phyloP scores from a whole-genome alignment of 352 stramenopile genomes.

The Globisporangium barbulae region DNA sequence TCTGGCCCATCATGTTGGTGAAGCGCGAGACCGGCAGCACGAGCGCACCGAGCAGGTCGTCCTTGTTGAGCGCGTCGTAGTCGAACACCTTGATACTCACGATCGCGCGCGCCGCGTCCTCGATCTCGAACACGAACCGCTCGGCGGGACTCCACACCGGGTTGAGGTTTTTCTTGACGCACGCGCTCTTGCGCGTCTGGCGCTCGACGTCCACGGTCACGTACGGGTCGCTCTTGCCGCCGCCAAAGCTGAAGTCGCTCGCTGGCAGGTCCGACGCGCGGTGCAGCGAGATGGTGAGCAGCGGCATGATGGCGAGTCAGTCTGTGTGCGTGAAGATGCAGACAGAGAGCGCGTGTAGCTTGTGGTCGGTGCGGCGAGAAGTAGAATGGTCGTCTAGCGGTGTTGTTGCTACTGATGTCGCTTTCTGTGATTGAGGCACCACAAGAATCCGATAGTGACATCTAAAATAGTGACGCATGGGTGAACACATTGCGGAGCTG shows the following conservation, averaged over 20 bases:
- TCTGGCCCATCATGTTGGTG: constrained; percentile 32
- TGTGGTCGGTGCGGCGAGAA: constrained; percentile 1
- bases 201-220: constrained; percentile 54
- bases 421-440: not conserved
- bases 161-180: constrained; percentile 63
- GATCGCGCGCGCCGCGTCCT: constrained; percentile 37
- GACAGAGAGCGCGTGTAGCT: not conserved
- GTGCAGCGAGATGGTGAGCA: constrained; percentile 48
- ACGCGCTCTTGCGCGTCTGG: constrained; percentile 51
- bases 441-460: not conserved
- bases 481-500: not conserved
- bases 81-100: constrained; percentile 61
- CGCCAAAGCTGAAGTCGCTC: constrained; percentile 53
- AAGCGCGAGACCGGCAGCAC: constrained; percentile 53
- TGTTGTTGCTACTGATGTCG: not conserved
- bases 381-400: not conserved
- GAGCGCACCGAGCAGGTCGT: constrained; percentile 61
- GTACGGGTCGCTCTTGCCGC: constrained; percentile 74
- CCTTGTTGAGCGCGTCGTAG: constrained; percentile 57
- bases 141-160: constrained; percentile 60
- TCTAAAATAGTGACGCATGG: not conserved
- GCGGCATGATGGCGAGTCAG: constrained; percentile 30
- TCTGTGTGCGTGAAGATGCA: not conserved
- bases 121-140: constrained; percentile 54
- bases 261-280: constrained; percentile 48